A percentile compares a stretch with the other conserved stretches of the same genome.
phyloP scores from a whole-genome alignment of 495 filamentous ascomycete species.

The Viridothelium virens region DNA sequence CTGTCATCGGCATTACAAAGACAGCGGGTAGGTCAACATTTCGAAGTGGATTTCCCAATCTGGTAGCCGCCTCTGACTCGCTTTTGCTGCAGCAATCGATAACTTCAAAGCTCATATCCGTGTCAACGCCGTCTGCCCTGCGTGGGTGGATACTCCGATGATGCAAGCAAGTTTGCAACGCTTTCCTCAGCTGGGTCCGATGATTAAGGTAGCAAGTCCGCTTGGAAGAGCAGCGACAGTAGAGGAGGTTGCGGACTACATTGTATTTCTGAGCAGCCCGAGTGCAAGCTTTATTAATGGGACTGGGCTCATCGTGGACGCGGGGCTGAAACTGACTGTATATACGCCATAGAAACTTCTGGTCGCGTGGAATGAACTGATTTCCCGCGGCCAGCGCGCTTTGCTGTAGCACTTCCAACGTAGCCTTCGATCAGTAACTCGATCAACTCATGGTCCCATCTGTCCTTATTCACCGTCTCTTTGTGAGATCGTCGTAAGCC shows the following conservation, averaged over 20 bases:
- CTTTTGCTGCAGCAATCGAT: background rate
- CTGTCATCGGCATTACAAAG: conserved; percentile 12
- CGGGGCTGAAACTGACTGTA: background rate
- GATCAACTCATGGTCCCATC: no score
- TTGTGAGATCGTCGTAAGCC: no score
- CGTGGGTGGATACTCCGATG: background rate
- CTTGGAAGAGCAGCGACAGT: background rate
- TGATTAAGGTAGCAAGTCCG: background rate
- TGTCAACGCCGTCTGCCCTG: background rate
- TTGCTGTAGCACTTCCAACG: no score
- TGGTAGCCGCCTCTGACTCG: background rate
- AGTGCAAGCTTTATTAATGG: background rate
- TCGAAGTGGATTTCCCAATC: background rate
- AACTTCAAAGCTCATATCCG: background rate
- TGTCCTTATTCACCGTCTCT: no score
- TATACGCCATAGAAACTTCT: no score
- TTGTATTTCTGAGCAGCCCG: background rate
- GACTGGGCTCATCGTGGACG: background rate
- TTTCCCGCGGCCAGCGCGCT: no score
- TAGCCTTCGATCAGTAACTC: no score
- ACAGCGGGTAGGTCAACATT: background rate
- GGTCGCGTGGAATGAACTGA: no score
- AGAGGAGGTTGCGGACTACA: background rate
- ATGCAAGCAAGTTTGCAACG: background rate
- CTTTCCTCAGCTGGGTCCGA: background rate